Evolutionary conservation across 2,329 filamentous ascomycete species (phyloP).

Genomic region (Botrytis byssoidea): DNA sequence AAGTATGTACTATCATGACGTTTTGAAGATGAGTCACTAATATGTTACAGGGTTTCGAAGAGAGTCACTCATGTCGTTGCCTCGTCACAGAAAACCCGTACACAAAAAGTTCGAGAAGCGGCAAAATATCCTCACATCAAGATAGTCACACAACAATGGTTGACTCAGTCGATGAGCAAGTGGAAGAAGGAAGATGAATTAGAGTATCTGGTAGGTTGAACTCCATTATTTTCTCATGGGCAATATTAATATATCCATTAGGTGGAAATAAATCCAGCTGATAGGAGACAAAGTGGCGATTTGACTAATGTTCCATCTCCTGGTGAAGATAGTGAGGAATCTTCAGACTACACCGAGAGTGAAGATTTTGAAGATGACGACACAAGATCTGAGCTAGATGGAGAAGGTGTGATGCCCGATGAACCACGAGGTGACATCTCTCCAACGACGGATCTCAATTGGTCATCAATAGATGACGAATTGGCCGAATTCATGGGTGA

Average conservation of each 20-base stretch:
- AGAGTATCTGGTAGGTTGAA: slow-evolving; percentile 44
- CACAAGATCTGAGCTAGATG: slow-evolving; percentile 43
- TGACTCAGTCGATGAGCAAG: slow-evolving; percentile 77
- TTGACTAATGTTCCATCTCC: slow-evolving; percentile 47
- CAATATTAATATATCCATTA: slow-evolving; percentile 22
- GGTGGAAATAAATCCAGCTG: slow-evolving; percentile 70
- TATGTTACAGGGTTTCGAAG: slow-evolving; percentile 50
- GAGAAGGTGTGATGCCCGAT: slow-evolving; percentile 49
- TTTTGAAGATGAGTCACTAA: not conserved
- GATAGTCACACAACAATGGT: slow-evolving; percentile 90
- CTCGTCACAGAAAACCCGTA: slow-evolving; percentile 69
- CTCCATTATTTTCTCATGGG: not conserved
- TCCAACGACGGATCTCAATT: slow-evolving; percentile 60
- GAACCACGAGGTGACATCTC: slow-evolving; percentile 51
- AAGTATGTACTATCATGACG: slow-evolving; percentile 29
- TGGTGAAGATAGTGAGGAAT: slow-evolving; percentile 41
- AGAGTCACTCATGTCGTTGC: slow-evolving; percentile 74
- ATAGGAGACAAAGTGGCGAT: slow-evolving; percentile 44
- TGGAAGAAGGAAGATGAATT: slow-evolving; percentile 80
- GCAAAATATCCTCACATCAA: slow-evolving; percentile 76
- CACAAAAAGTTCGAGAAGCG: slow-evolving; percentile 87
- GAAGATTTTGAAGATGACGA: slow-evolving; percentile 40
- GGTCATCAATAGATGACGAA: slow-evolving; percentile 66
- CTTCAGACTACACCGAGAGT: slow-evolving; percentile 39
- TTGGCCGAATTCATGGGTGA: slow-evolving; percentile 69